phyloP scores from a whole-genome alignment of 2,329 filamentous ascomycete species.

The Fusarium sp. region DNA sequence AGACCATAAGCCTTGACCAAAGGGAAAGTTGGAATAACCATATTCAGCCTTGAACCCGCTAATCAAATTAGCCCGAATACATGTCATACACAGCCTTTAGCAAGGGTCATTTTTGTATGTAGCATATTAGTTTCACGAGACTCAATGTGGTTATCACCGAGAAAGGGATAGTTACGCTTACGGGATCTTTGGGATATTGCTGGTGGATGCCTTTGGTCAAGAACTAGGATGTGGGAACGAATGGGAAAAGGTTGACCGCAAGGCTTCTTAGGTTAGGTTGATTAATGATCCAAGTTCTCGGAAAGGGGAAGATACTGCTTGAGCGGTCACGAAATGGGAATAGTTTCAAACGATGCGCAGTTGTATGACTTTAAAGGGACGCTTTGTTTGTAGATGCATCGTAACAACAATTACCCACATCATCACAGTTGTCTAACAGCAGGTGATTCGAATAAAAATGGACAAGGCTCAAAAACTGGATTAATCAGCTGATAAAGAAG shows the following conservation, averaged over 20 bases:
- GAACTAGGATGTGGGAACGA: too few relatives aligned
- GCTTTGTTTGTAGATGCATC: background rate
- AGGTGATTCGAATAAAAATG: background rate
- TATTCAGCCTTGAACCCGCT: background rate
- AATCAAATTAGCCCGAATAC: slow-evolving; percentile 14
- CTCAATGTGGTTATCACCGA: too few relatives aligned
- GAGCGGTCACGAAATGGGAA: background rate
- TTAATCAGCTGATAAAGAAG: background rate
- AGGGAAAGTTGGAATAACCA: background rate
- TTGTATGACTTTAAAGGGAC: background rate
- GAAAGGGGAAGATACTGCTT: too few relatives aligned
- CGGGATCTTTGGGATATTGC: too few relatives aligned
- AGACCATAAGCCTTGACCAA: background rate
- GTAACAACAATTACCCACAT: background rate
- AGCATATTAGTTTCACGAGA: background rate
- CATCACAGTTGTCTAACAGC: background rate
- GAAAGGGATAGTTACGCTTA: too few relatives aligned
- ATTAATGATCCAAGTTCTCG: too few relatives aligned
- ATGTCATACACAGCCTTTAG: slow-evolving; percentile 7
- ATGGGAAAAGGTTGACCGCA: too few relatives aligned
- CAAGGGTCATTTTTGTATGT: background rate
- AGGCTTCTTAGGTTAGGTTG: too few relatives aligned
- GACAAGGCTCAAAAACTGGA: background rate
- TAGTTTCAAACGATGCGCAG: too few relatives aligned
- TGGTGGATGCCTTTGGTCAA: too few relatives aligned